Evolutionary conservation across 1,284 basidiomycete genomes (phyloP).

Genomic region (Microstroma glucosiphilum): DNA sequence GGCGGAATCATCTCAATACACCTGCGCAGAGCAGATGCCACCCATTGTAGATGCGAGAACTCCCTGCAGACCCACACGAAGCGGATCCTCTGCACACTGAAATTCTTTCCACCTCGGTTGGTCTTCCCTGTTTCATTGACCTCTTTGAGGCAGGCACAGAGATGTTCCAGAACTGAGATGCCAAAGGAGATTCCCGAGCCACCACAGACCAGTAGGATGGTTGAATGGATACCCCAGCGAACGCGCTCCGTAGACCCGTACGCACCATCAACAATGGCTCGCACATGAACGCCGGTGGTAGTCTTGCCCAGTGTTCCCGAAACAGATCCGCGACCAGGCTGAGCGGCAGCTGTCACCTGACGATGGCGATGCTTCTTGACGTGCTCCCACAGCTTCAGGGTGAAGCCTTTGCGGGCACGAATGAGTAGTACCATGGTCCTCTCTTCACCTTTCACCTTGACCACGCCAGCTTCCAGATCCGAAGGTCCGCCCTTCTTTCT

Average conservation of each 20-base stretch:
- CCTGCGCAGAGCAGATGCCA: slow-evolving; percentile 63
- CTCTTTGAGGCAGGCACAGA: slow-evolving; percentile 61
- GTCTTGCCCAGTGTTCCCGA: slow-evolving; percentile 41
- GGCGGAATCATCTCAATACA: slow-evolving; percentile 63
- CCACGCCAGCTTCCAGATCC: slow-evolving; percentile 18
- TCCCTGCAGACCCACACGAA: slow-evolving; percentile 81
- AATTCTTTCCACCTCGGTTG: slow-evolving; percentile 49
- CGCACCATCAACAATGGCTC: slow-evolving; percentile 68
- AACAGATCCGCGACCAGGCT: slow-evolving; percentile 30
- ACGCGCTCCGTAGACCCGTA: slow-evolving; percentile 68
- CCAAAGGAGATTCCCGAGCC: slow-evolving; percentile 76
- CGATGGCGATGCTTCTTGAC: slow-evolving; percentile 31
- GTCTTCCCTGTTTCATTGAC: slow-evolving; percentile 19
- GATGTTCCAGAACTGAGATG: slow-evolving; percentile 65
- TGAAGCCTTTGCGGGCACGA: slow-evolving; percentile 71
- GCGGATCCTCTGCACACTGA: slow-evolving; percentile 61
- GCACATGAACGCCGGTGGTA: slow-evolving; percentile 59
- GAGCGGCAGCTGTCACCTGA: slow-evolving; percentile 33
- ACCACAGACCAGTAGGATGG: slow-evolving; percentile 66
- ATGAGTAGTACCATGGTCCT: slow-evolving; percentile 67
- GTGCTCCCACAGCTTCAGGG: slow-evolving; percentile 64
- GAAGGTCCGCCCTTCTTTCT: slow-evolving; percentile 21
- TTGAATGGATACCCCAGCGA: slow-evolving; percentile 61
- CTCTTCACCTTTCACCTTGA: slow-evolving; percentile 25
- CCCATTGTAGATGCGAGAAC: slow-evolving; percentile 76